Evolutionary conservation across 2,329 filamentous ascomycete genomes (phyloP), one percentile per base, ranked within the genome.

Genomic region (Exserohilum turcica): DNA sequence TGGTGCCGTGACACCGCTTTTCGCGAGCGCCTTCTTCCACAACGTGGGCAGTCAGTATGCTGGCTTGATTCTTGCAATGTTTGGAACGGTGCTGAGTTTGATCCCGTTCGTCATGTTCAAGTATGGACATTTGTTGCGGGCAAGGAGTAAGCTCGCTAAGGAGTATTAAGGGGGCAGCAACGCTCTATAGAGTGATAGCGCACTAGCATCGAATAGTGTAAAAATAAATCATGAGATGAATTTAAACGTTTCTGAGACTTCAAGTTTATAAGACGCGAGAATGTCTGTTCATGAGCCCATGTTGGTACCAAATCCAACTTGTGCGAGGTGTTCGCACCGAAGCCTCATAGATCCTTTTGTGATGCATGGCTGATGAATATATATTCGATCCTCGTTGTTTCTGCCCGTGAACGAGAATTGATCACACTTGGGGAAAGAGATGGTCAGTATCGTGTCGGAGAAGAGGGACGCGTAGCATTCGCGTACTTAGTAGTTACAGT

Each of bases 31-130:
- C 40, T 82, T 82, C 67, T 83, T 83, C 67, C 76, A 80, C 59
- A 82, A 82, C 48, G 71, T 83, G 12, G 80, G 80, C 3, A 81
- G 78, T 54, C 79, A 82, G 63, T 82, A 78, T 48, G 80, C 80
- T 1, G 80, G 80, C 8, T 62, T 83, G 15, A 73, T 82, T 15
- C 59, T 83, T 47, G 75, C 79, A 0, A 55, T 82, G 7, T 70
- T 82, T 13, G 80, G 77, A 1, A 79, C 78, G 0, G 49, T 77
- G 16, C 47, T 77, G 49, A 76, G 71, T 48, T 54, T 76, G 58
- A 76, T 77, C 36, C 77, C 78, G 1, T 79, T 78, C 57, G 74
- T 78, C 10, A 75, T 78, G 63, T 78, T 74, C 70, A 75, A 72
- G 67, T 78, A 67, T 43, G 76, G 77, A 29, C 74, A 73, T 45